Evolutionary conservation across 2,329 filamentous ascomycete species (phyloP), one percentile per base, ranked within the genome.

Genomic region (Massarina eburnea): DNA sequence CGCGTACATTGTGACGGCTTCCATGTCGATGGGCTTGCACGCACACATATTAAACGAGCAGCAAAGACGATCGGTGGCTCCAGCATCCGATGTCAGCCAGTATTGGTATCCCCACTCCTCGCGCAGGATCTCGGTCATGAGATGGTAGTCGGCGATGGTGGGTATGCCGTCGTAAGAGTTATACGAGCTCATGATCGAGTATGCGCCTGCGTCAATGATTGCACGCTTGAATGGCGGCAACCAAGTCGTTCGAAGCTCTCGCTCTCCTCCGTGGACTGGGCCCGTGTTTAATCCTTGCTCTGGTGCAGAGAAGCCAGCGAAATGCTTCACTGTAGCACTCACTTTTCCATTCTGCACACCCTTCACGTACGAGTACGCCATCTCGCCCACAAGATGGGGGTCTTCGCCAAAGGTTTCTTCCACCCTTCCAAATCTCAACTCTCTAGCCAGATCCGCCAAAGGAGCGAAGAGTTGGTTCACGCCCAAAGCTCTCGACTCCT

Each of bases 371-470:
- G 76, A 73, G 55, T 88, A 83, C 1, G 80, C 83, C 45, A 88
- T 78, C 61, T 89, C 85, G 3, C 86, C 86, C 2, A 83, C 77
- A 51, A 90, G 74, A 57, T 80, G 86, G 1, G 79, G 71, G 52
- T 90, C 87, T 63, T 90, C 87, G 22, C 83, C 81, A 58, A 81
- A 88, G 0, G 81, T 87, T 66, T 90, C 87, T 65, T 90, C 86
- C 2, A 90, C 86, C 55, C 86, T 78, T 22, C 86, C 87, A 57
- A 80, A 90, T 38, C 86, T 78, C 41, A 87, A 71, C 64, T 90
- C 86, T 35, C 86, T 79, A 3, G 86, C 85, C 8, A 91, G 72
- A 63, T 90, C 86, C 8, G 80, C 82, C 1, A 89, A 74, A 1
- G 87, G 86, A 2, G 83, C 84, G 61, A 90, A 89, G 2, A 90